Conservation (phyloP, 2,329 filamentous ascomycete genomes). For the Diaporthe humulicola region DNA sequence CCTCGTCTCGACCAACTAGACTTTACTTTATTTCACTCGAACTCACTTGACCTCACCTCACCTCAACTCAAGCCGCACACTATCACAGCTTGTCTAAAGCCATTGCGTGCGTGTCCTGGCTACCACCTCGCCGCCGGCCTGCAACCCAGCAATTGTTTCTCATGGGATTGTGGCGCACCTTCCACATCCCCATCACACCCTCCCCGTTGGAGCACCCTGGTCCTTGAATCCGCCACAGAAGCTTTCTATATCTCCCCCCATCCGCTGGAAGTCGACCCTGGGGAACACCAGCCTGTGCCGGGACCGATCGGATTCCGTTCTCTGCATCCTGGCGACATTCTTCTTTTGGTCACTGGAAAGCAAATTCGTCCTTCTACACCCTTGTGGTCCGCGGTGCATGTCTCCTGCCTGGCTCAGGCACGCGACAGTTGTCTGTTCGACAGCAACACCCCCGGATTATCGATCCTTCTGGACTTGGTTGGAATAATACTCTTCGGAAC, state of each 20-base stretch:
- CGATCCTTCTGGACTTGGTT: not conserved
- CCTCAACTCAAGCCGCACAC: not conserved
- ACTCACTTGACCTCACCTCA: not conserved
- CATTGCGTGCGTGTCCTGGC: not conserved
- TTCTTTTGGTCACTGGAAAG: not conserved
- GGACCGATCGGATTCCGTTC: not conserved
- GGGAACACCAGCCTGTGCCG: constrained; percentile 4
- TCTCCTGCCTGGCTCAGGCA: not conserved
- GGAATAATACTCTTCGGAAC: not conserved
- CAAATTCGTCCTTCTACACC: not conserved
- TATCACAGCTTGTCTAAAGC: not conserved
- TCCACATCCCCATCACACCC: not conserved
- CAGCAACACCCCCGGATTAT: not conserved
- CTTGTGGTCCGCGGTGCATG: not conserved
- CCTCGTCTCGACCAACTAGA: not conserved
- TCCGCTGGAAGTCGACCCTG: not conserved
- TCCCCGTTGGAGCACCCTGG: constrained; percentile 10
- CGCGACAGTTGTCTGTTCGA: not conserved
- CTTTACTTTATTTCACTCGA: not conserved
- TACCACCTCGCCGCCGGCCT: not conserved
- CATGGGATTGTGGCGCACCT: constrained; percentile 14
- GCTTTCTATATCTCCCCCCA: constrained; percentile 22
- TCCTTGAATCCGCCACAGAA: constrained; percentile 17
- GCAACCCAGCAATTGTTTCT: not conserved
- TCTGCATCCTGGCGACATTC: not conserved